These are phyloP conservation scores for Microdochium bolleyi DNA, from an alignment of 2,329 filamentous ascomycete species.

Conservation along the genomic window DNA sequence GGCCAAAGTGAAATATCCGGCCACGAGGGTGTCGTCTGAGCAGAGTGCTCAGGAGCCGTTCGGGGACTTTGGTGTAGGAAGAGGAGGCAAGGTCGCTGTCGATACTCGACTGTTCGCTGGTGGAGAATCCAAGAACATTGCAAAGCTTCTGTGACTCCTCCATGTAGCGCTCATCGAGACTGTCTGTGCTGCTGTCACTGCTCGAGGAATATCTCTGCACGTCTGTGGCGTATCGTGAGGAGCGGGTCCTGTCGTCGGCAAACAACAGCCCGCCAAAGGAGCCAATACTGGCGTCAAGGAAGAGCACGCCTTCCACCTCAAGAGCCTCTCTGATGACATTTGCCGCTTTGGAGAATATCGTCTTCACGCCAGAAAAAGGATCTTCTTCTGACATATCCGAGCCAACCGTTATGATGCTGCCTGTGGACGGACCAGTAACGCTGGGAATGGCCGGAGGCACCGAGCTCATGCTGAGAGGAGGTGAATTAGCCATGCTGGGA, in stretches of 20 bases:
- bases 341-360: constrained; percentile 18
- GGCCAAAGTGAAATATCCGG: background rate
- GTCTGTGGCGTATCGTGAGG: background rate
- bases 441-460: background rate
- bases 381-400: background rate
- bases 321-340: constrained; percentile 33
- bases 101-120: background rate
- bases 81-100: background rate
- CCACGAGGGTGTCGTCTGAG: background rate
- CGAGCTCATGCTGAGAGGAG: background rate
- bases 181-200: background rate
- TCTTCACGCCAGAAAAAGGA: background rate
- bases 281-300: constrained; percentile 17
- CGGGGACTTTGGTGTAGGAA: background rate
- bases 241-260: background rate
- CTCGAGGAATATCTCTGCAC: background rate
- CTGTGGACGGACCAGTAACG: background rate
- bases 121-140: constrained; percentile 7
- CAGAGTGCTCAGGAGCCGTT: background rate
- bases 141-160: background rate
- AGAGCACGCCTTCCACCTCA: constrained; percentile 29
- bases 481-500: background rate
- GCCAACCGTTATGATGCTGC: background rate
- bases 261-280: background rate
- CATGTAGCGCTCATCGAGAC: background rate